These are phyloP conservation scores for Elsinoe fawcettii DNA, from an alignment of 2,329 filamentous ascomycete genomes.

Conservation along the genomic window DNA sequence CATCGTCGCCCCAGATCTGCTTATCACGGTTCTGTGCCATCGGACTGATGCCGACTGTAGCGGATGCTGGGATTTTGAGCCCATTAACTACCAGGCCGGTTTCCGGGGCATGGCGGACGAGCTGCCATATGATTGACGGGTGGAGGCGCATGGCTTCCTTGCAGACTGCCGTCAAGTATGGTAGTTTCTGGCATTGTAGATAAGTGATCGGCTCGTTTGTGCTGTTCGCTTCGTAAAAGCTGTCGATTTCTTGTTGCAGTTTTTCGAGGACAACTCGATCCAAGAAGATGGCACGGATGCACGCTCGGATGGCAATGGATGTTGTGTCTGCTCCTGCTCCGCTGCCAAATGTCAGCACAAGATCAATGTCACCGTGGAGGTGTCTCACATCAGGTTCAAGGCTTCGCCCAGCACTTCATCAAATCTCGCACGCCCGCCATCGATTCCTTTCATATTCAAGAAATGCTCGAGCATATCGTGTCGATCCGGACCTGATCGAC, in stretches of 20 bases:
- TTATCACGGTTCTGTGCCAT: slow-evolving; percentile 17
- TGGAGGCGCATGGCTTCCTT: background rate
- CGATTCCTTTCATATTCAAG: slow-evolving; percentile 11
- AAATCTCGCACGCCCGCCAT: slow-evolving; percentile 12
- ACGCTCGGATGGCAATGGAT: slow-evolving; percentile 9
- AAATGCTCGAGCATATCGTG: slow-evolving; percentile 20
- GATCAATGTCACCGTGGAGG: background rate
- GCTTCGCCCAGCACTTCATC: slow-evolving; percentile 17
- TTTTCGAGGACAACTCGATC: background rate
- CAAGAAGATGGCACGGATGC: background rate
- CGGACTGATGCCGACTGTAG: slow-evolving; percentile 16
- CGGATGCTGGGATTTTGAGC: slow-evolving; percentile 19
- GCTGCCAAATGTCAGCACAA: background rate
- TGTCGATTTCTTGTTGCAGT: slow-evolving; percentile 11
- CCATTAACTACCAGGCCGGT: background rate
- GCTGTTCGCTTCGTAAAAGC: background rate
- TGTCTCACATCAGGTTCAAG: slow-evolving; percentile 7
- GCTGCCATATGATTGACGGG: background rate
- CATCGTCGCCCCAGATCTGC: slow-evolving; percentile 21
- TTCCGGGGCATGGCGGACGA: background rate
- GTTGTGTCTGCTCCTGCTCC: slow-evolving; percentile 17
- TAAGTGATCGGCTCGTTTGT: background rate
- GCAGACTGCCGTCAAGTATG: background rate
- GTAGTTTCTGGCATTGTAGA: slow-evolving; percentile 25
- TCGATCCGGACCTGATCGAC: background rate